phyloP scores from a whole-genome alignment of 73 alveolate genomes.

The Blepharisma stoltei region DNA sequence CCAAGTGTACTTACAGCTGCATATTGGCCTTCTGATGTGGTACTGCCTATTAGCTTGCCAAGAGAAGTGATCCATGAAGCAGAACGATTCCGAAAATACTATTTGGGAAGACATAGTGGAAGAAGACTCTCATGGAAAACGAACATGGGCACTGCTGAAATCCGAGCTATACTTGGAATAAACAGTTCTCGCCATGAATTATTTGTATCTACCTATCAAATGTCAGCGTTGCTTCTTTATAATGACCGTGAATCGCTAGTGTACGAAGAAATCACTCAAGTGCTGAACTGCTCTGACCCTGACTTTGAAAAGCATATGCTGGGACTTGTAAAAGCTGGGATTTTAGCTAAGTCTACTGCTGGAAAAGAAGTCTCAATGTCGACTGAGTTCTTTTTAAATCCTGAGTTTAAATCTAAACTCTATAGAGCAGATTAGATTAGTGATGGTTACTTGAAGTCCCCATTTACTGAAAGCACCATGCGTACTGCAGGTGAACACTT shows the following conservation, averaged over 20 bases:
- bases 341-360: slow-evolving; percentile 33
- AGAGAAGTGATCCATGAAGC: slow-evolving; percentile 31
- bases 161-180: slow-evolving; percentile 46
- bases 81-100: slow-evolving; percentile 43
- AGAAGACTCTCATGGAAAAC: slow-evolving; percentile 59
- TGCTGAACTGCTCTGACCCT: slow-evolving; percentile 11
- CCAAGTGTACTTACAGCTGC: slow-evolving; percentile 63
- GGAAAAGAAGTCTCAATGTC: slow-evolving; percentile 33
- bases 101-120: slow-evolving; percentile 54
- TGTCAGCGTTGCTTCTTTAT: slow-evolving; percentile 46
- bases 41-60: slow-evolving; percentile 30
- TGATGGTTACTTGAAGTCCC: no score
- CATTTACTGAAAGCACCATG: no score
- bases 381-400: slow-evolving; percentile 39
- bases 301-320: slow-evolving; percentile 51
- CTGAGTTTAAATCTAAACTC: slow-evolving; percentile 42
- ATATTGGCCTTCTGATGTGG: slow-evolving; percentile 52
- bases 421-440: slow-evolving; percentile 20
- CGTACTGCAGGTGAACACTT: no score
- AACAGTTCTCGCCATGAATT: slow-evolving; percentile 50
- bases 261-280: slow-evolving; percentile 8
- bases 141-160: slow-evolving; percentile 55
- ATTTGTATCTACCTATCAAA: slow-evolving; percentile 42
- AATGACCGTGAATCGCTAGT: slow-evolving; percentile 28
- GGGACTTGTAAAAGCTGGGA: slow-evolving; percentile 42